Evolutionary conservation across 139 green algal species (phyloP), one percentile per base, ranked within the genome.

Genomic region (Coccomyxa sp.): DNA sequence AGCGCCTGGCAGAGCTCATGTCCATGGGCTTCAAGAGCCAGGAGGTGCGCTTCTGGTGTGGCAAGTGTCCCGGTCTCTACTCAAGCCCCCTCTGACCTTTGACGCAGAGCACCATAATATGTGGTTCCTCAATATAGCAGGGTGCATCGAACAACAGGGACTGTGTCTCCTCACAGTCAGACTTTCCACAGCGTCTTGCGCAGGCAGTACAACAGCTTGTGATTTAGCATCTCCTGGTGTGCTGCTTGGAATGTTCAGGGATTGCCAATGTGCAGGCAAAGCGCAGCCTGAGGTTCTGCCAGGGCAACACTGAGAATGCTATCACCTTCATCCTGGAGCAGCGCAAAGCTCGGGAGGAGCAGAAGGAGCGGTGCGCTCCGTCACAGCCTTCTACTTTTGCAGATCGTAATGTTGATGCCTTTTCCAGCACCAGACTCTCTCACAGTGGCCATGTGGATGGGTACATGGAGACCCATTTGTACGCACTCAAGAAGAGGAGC

Each of bases 11-110:
- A 2, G 33, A 72, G 35, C 81, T 94, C 22, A 58, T 82, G 39
- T 76, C 72, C 64, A 93, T 94, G 88, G 90, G 90, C 69, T 94
- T 94, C 81, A 78, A 44, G 16, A 37, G 75, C 16, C 34, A 73
- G 12, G 86, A 93, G 79, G 79, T 83, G 37, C 22, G 54, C n/a
- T 18, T 14, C 27, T 76, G 77, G 18, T 71, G 64, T 71, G 64
- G 8, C 12, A 34, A 31, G 22, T 31, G 64, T 71, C n/a, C n/a
- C n/a, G n/a, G n/a, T n/a, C n/a, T n/a, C n/a, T n/a, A n/a, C n/a
- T n/a, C n/a, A n/a, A n/a, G n/a, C n/a, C n/a, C n/a, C n/a, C n/a
- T n/a, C n/a, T n/a, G n/a, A n/a, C n/a, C n/a, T n/a, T n/a, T n/a
- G n/a, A n/a, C n/a, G n/a, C n/a, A n/a, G n/a, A n/a, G n/a, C n/a